These are phyloP conservation scores for Penicillium sclerotiorum DNA, from an alignment of 2,329 filamentous ascomycete genomes.

Conservation along the genomic window DNA sequence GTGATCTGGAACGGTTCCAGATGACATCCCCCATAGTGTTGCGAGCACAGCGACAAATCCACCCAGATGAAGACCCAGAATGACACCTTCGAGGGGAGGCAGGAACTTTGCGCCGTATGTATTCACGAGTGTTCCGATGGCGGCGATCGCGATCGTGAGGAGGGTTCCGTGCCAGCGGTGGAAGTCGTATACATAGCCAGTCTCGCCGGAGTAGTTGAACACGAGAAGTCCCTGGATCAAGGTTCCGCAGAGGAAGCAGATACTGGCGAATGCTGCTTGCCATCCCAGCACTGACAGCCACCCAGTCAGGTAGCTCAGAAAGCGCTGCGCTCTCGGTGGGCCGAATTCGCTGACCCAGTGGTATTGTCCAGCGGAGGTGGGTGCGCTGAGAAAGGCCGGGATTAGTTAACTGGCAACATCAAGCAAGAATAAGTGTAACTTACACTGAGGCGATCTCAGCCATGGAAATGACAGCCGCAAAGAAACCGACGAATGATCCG, in stretches of 20 bases:
- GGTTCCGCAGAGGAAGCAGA: slow-evolving; percentile 36
- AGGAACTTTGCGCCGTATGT: slow-evolving; percentile 49
- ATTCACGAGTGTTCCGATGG: slow-evolving; percentile 55
- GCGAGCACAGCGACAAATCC: slow-evolving; percentile 50
- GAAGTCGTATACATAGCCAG: slow-evolving; percentile 23
- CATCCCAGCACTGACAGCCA: slow-evolving; percentile 44
- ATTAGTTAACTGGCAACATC: background rate
- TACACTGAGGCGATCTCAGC: slow-evolving; percentile 46
- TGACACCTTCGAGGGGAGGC: slow-evolving; percentile 54
- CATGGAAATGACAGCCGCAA: slow-evolving; percentile 42
- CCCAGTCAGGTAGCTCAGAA: slow-evolving; percentile 42
- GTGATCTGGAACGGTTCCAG: slow-evolving; percentile 22
- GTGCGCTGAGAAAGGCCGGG: slow-evolving; percentile 28
- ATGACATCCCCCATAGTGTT: slow-evolving; percentile 35
- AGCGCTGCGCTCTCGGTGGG: slow-evolving; percentile 33
- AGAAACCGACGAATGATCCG: slow-evolving; percentile 39
- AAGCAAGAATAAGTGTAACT: slow-evolving; percentile 5
- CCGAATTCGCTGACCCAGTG: slow-evolving; percentile 46
- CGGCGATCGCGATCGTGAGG: slow-evolving; percentile 52
- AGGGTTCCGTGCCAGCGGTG: slow-evolving; percentile 47
- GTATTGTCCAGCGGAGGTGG: slow-evolving; percentile 44
- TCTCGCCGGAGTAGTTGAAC: slow-evolving; percentile 32
- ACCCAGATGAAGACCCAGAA: slow-evolving; percentile 53
- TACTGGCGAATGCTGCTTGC: slow-evolving; percentile 39
- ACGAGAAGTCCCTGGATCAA: slow-evolving; percentile 40